Percentiles rank a stretch among this genome's conserved stretches.
Evolutionary conservation across 495 filamentous ascomycete genomes (phyloP).

Genomic region (Trichoderma orchidacearum): DNA sequence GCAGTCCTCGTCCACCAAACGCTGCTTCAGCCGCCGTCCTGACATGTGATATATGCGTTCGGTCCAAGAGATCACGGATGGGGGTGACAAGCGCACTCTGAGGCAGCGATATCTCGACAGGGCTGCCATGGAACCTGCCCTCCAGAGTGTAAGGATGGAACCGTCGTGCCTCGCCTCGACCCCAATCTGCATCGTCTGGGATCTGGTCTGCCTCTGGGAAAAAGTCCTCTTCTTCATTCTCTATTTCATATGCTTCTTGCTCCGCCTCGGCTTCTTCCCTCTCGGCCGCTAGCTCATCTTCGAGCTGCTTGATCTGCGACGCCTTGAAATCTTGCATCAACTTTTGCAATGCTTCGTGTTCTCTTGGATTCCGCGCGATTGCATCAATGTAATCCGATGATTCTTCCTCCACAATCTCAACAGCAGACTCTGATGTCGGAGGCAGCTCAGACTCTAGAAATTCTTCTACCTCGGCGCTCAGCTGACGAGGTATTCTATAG

Average conservation of each 20-base stretch:
- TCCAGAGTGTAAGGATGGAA: constrained; percentile 1
- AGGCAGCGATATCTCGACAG: constrained; percentile 15
- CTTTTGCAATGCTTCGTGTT: constrained; percentile 33
- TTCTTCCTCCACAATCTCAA: constrained; percentile 5
- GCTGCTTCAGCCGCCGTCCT: constrained; percentile 47
- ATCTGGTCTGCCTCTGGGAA: constrained; percentile 5
- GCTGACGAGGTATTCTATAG: constrained; percentile 12
- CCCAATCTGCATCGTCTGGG: neutral
- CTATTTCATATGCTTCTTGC: constrained; percentile 8
- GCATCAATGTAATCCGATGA: constrained; percentile 21
- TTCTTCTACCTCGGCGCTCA: neutral
- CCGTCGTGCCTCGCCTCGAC: neutral
- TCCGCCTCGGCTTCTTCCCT: constrained; percentile 18
- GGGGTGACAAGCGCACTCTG: constrained; percentile 50
- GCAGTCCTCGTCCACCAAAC: constrained; percentile 64
- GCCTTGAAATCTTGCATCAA: constrained; percentile 39
- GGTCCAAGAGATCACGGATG: constrained; percentile 47
- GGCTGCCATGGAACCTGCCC: neutral
- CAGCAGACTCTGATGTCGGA: neutral
- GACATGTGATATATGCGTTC: constrained; percentile 60
- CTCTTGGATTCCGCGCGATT: constrained; percentile 32
- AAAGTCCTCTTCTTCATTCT: constrained; percentile 19
- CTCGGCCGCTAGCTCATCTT: constrained; percentile 34
- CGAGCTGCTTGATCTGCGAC: constrained; percentile 29
- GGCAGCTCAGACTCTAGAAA: neutral